These are phyloP conservation scores for Volvariella surrecta DNA, from an alignment of 1,284 basidiomycete genomes.

Conservation along the genomic window DNA sequence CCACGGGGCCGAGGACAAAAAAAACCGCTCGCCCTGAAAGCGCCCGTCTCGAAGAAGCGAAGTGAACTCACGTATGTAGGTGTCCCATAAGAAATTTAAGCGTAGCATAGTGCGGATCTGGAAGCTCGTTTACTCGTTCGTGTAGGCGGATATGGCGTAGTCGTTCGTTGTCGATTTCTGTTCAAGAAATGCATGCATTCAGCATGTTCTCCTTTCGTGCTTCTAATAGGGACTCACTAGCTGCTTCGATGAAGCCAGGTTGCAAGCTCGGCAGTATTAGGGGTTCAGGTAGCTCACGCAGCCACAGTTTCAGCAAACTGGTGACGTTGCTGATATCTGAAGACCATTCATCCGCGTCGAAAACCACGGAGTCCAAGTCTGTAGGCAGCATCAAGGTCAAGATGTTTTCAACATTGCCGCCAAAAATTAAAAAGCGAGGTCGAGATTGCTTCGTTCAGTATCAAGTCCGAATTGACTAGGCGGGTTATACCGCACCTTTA, in stretches of 20 bases:
- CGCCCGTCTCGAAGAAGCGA: slow-evolving; percentile 1
- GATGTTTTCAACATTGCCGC: too few species aligned
- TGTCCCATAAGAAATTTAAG: slow-evolving; percentile 95
- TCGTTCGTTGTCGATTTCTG: slow-evolving; percentile 90
- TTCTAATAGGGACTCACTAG: slow-evolving; percentile 83
- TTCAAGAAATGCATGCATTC: slow-evolving; percentile 8
- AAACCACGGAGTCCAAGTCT: slow-evolving; percentile 83
- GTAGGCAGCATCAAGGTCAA: slow-evolving; percentile 5
- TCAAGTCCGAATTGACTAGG: too few species aligned
- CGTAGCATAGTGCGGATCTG: slow-evolving; percentile 97
- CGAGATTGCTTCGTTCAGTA: too few species aligned
- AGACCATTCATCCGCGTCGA: slow-evolving; percentile 85
- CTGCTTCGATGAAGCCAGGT: slow-evolving; percentile 90
- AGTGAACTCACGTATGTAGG: slow-evolving; percentile 63
- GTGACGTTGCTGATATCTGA: slow-evolving; percentile 95
- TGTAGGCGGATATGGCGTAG: slow-evolving; percentile 92
- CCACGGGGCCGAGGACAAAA: slow-evolving; percentile 7
- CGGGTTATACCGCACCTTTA: slow-evolving; percentile 47
- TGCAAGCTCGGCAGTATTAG: slow-evolving; percentile 82
- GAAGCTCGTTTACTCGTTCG: slow-evolving; percentile 95
- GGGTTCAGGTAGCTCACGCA: slow-evolving; percentile 94
- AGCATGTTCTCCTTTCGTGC: slow-evolving; percentile 1
- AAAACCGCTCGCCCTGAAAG: too few species aligned
- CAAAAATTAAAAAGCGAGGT: too few species aligned
- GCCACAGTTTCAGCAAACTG: slow-evolving; percentile 92